Base-by-base conservation (phyloP, 495 filamentous ascomycete genomes). In the Penicillium macrosclerotiorum region DNA sequence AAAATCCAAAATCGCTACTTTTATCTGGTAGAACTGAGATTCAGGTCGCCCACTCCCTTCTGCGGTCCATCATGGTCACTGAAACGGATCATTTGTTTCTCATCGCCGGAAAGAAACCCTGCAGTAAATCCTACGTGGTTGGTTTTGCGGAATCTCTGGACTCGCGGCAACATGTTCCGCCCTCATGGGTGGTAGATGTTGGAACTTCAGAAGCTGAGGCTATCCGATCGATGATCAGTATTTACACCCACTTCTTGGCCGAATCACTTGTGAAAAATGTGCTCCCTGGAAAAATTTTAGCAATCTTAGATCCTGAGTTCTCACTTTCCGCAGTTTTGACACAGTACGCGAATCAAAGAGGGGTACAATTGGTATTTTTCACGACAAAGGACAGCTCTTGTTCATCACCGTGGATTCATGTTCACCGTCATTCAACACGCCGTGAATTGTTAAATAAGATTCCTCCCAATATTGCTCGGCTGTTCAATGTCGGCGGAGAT, bases 291-390 rank as follows among this genome's bases (percentile, higher is more conserved):
- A 46, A 19, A 9, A 18, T 29, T 2, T 11, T 62, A 8, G 55
- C 37, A 1, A 47, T 59, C 5, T 17, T 63, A 16, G 57, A 60
- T 11, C 53, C 53, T 2, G 57, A 57, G 11, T 64, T 51, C 19
- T 53, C 52, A 1, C 8, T 54, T 1, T 36, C 45, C 12, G 44
- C 45, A 0, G 41, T 55, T 3, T 26, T 62, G 18, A 51, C 41
- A 5, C 40, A 55, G 8, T 37, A 59, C 20, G 58, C 50, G 4
- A 36, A 8, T 2, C 45, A 55, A 19, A 42, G 16, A 8, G 51
- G 47, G 6, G 42, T 59, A 0, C 37, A 55, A 12, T 25, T 64
- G 5, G 46, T 57, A 0, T 38, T 51, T 11, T 37, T 62, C 13
- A 62, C 51, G 5, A 54, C 52, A 26, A 44, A 40, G 12, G 32